Evolutionary conservation across 1,284 basidiomycete species (phyloP).

Genomic region (Tetrapyrgos nigripes): DNA sequence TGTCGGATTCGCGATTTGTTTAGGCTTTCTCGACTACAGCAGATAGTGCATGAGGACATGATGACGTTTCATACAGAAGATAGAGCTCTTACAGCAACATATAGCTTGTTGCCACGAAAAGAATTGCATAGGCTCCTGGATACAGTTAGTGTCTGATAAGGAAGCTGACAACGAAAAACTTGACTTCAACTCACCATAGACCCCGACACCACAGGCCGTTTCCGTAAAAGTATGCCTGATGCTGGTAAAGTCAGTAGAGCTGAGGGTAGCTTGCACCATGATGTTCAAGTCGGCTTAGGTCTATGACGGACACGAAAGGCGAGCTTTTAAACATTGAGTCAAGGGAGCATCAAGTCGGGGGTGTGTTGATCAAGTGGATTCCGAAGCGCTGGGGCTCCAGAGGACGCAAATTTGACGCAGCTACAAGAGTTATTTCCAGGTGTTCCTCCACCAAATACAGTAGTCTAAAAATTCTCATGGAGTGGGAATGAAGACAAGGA

Average conservation of each 20-base stretch:
- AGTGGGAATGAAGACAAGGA: background rate
- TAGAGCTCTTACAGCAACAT: background rate
- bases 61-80: no score
- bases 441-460: background rate
- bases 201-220: background rate
- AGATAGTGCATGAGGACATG: background rate
- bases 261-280: background rate
- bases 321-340: background rate
- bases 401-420: no score
- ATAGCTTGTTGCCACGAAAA: background rate
- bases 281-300: background rate
- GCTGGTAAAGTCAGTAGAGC: background rate
- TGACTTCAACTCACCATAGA: background rate
- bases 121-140: background rate
- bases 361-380: background rate
- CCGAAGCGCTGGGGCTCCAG: no score
- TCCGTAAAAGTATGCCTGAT: background rate
- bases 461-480: background rate
- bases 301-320: background rate
- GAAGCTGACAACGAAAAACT: background rate
- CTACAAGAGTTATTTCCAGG: background rate
- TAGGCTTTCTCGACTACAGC: background rate
- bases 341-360: background rate
- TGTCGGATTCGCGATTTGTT: background rate
- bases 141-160: background rate